A percentile compares a stretch with the other conserved stretches of the same genome.
Conservation (phyloP, 805 yeast genomes). For the Wickerhamiella australiensis region DNA sequence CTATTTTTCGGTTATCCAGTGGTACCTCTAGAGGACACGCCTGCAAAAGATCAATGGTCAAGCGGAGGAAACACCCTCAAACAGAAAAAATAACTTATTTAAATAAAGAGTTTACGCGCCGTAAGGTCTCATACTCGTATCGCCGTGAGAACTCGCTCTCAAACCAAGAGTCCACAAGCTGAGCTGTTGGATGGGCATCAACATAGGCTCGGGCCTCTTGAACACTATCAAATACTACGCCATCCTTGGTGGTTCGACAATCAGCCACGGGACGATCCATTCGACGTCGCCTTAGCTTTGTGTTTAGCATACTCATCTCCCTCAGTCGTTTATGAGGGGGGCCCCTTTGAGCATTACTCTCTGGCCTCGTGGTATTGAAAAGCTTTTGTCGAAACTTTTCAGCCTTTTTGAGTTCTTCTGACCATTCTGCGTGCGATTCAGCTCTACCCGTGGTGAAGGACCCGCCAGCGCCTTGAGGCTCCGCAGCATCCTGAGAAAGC, state of each 20-base stretch:
- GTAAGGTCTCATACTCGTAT: conserved; percentile 2
- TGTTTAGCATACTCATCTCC: conserved; percentile 3
- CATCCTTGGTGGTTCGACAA: neutral
- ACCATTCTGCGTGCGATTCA: neutral
- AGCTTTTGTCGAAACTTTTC: neutral
- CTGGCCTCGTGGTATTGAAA: neutral
- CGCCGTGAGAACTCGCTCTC: neutral
- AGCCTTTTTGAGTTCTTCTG: neutral
- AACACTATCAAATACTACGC: conserved; percentile 11
- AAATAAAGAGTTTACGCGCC: neutral
- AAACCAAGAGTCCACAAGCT: conserved; percentile 5
- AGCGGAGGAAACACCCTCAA: neutral
- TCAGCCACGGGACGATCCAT: neutral
- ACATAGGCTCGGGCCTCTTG: conserved; percentile 15
- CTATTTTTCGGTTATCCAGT: conserved; percentile 89
- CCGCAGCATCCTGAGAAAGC: neutral
- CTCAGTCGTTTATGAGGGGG: neutral
- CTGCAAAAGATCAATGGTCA: neutral
- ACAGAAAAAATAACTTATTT: conserved; percentile 3
- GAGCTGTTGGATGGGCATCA: conserved; percentile 11
- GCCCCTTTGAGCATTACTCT: neutral
- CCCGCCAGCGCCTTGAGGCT: conserved; percentile 1
- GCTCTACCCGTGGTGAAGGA: conserved; percentile 1
- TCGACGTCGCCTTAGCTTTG: neutral
- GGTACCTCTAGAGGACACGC: conserved; percentile 29